Evolutionary conservation across 352 stramenopile species (phyloP).

Genomic region (Pythium grandisporangium): DNA sequence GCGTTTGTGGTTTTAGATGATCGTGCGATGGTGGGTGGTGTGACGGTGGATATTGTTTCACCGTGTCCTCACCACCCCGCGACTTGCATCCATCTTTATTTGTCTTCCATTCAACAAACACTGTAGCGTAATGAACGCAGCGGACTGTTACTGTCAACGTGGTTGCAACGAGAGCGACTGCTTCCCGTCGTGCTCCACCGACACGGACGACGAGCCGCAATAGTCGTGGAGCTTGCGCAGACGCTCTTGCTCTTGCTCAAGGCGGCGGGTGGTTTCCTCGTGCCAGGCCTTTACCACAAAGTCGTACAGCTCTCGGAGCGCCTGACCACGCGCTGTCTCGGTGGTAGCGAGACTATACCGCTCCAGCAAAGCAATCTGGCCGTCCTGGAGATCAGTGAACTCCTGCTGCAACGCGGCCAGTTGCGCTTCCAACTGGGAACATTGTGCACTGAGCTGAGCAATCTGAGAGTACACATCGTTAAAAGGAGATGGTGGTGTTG

Average conservation of each 20-base stretch:
- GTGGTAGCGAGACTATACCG: slow-evolving; percentile 10
- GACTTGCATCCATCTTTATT: too few relatives aligned
- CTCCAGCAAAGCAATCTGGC: slow-evolving; percentile 33
- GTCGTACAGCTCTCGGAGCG: slow-evolving; percentile 15
- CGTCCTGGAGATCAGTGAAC: slow-evolving; percentile 11
- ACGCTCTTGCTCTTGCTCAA: slow-evolving; percentile 16
- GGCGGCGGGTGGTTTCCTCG: slow-evolving; percentile 20
- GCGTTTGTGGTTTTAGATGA: too few relatives aligned
- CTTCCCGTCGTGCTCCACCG: slow-evolving; percentile 35
- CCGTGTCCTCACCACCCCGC: too few relatives aligned
- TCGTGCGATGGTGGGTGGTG: too few relatives aligned
- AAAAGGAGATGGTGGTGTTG: too few relatives aligned
- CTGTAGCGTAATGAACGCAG: neutral
- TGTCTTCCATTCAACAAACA: neutral
- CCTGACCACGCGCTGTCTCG: slow-evolving; percentile 13
- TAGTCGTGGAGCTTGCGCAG: slow-evolving; percentile 39
- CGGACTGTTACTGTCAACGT: neutral
- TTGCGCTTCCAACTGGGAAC: slow-evolving; percentile 25
- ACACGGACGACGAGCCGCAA: slow-evolving; percentile 53
- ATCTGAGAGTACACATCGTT: slow-evolving; percentile 11
- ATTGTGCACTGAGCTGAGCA: slow-evolving; percentile 28
- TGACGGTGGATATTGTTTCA: too few relatives aligned
- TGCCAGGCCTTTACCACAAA: slow-evolving; percentile 14
- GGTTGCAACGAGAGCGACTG: slow-evolving; percentile 7
- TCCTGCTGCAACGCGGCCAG: slow-evolving; percentile 20